These are phyloP conservation scores for Biscogniauxia mediterranea DNA, from an alignment of 2,329 filamentous ascomycete genomes.

Conservation along the genomic window DNA sequence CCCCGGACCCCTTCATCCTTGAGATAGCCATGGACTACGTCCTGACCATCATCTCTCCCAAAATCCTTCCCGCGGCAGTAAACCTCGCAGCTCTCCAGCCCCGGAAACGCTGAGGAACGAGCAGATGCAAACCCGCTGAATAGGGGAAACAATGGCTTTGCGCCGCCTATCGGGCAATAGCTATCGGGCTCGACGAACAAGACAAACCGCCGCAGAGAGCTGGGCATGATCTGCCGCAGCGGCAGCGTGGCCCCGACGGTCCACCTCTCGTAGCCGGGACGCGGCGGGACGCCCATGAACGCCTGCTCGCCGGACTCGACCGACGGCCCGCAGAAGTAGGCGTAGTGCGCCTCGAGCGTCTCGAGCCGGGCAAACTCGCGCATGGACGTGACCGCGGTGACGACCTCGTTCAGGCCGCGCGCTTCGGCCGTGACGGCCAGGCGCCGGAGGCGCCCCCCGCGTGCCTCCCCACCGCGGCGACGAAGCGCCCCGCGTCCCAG, in stretches of 20 bases:
- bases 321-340: slow-evolving; percentile 10
- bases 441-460: slow-evolving; percentile 14
- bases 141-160: neutral
- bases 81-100: neutral
- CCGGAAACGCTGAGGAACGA: neutral
- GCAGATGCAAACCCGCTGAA: neutral
- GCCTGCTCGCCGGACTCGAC: slow-evolving; percentile 10
- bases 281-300: neutral
- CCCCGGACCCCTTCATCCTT: neutral
- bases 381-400: slow-evolving; percentile 8
- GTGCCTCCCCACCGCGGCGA: slow-evolving; percentile 13
- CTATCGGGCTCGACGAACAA: slow-evolving; percentile 2
- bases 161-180: neutral
- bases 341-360: slow-evolving; percentile 5
- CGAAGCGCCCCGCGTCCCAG: slow-evolving; percentile 19
- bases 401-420: slow-evolving; percentile 1
- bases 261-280: slow-evolving; percentile 3
- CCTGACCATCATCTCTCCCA: neutral
- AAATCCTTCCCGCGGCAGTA: neutral
- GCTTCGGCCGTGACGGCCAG: slow-evolving; percentile 13
- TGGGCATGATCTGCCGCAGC: slow-evolving; percentile 7
- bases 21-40: neutral
- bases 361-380: slow-evolving; percentile 11
- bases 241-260: slow-evolving; percentile 3
- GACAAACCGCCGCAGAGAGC: slow-evolving; percentile 5